phyloP scores from a whole-genome alignment of 805 yeast genomes.

The Saturnispora kantuleensis region DNA sequence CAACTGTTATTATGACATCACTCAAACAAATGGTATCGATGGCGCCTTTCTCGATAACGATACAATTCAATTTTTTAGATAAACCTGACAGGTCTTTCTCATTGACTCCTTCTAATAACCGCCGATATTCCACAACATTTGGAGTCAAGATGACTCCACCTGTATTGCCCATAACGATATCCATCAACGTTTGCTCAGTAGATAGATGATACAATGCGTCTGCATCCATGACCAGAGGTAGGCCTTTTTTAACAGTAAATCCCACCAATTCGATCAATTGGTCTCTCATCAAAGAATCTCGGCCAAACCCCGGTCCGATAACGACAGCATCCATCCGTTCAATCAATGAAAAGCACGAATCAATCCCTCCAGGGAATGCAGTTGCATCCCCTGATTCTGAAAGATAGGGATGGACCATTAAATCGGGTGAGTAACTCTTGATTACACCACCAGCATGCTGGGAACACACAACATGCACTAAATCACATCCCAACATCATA shows the following conservation, averaged over 20 bases:
- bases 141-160: constrained; percentile 72
- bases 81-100: constrained; percentile 30
- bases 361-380: constrained; percentile 32
- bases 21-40: constrained; percentile 50
- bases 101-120: constrained; percentile 38
- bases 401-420: constrained; percentile 93
- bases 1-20: constrained; percentile 33
- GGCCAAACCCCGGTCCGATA: constrained; percentile 90
- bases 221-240: constrained; percentile 82
- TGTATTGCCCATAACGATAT: constrained; percentile 33
- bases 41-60: constrained; percentile 65
- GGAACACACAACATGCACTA: constrained; percentile 87
- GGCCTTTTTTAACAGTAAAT: constrained; percentile 46
- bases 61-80: constrained; percentile 42
- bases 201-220: constrained; percentile 72
- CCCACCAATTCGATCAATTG: constrained; percentile 39
- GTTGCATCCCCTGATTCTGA: constrained; percentile 29
- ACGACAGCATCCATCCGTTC: constrained; percentile 71
- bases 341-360: constrained; percentile 46
- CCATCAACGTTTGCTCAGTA: constrained; percentile 37
- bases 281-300: constrained; percentile 60
- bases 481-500: constrained; percentile 76
- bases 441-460: constrained; percentile 66
- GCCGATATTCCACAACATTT: constrained; percentile 71
- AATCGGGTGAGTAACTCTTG: constrained; percentile 80